Evolutionary conservation across 331 rosid species (phyloP), one percentile per base, ranked within the genome.

Genomic region (Malus hybrid): DNA sequence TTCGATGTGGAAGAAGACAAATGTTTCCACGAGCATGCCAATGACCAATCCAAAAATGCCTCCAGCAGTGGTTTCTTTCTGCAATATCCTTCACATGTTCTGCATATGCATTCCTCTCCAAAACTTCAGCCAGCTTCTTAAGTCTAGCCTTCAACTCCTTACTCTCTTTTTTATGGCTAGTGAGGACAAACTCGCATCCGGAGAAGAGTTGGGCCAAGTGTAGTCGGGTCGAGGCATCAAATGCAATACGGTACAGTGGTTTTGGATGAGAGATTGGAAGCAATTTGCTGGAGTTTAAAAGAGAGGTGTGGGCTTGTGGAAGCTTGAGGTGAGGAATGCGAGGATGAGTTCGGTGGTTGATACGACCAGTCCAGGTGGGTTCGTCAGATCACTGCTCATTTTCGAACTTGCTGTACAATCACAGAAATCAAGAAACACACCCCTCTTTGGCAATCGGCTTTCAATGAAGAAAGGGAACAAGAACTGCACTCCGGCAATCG

Each of bases 11-110:
- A 75, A 81, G 77, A 68, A 39, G 90, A 91, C 92, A 84, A 93
- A 87, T 68, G 98, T 88, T 80, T 93, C 97, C 34, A 94, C 95
- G 19, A 94, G 88, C 98, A 91, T 87, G 80, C 88, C 95, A 58
- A 85, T 87, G 32, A 90, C 92, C 84, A 91, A 81, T 78, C 98
- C 96, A 16, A 91, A 86, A 74, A 90, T 83, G 67, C 98, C 97
- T 82, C 98, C 95, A 66, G 96, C 97, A 4, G 71, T 56, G 16
- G 29, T 61, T 26, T 79, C 86, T 72, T 87, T 75, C 77, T 9
- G 90, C 70, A 71, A 93, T 87, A 76, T 93, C 95, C 84, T 91
- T 91, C 73, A 94, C 97, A 52, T 90, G 95, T 75, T 90, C 97
- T 56, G 89, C 81, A 86, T 91, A 94, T 4, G 86, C 96, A 18